Base-by-base conservation (phyloP, 2,329 filamentous ascomycete species). In the Arthroderma sp. region DNA sequence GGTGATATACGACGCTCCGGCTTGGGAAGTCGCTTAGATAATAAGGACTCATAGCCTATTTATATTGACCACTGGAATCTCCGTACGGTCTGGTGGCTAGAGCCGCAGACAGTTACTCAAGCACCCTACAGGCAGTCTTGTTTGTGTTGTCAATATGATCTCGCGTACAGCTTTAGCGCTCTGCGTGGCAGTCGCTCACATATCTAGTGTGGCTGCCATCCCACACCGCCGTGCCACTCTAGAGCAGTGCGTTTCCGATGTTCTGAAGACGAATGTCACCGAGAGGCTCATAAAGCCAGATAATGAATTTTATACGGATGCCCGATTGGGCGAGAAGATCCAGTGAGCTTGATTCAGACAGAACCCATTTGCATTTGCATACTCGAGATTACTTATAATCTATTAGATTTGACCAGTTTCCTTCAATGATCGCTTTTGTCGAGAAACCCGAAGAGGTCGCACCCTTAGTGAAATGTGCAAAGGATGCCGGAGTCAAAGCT, bases 361-460 rank as follows among this genome's bases (percentile, higher is more conserved):
- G 38, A 29, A 7, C 6, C 22, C 4, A 30, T 40, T 27, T 9
- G 8, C 4, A 30, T 40, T 27, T 9, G 8, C 10, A 11, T 9
- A n/a, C n/a, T 6, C 7, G 4, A 9, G 4, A 9, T 29, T 27
- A 40, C 22, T 29, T 30, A n/a, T 8, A 40, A 40, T 29, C 7
- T 4, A 30, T 10, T 15, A 40, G 38, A 11, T 40, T 40, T n/a
- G 38, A 40, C 6, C 38, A 40, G 27, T 29, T 40, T 29, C 41
- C 41, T 11, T n/a, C 32, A 11, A 29, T 37, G 32, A 37, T 43
- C 4, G 34, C 41, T 10, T 43, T 36, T 29, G 31, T 37, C n/a
- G 41, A 43, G 30, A 11, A 28, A 27, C 32, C 41, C 5, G 41
- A 43, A 37, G 31, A 43, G 30, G 41, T 43, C 15, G 41, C 41